Conservation (phyloP, 352 stramenopile genomes). For the Lagenidium sp. region DNA sequence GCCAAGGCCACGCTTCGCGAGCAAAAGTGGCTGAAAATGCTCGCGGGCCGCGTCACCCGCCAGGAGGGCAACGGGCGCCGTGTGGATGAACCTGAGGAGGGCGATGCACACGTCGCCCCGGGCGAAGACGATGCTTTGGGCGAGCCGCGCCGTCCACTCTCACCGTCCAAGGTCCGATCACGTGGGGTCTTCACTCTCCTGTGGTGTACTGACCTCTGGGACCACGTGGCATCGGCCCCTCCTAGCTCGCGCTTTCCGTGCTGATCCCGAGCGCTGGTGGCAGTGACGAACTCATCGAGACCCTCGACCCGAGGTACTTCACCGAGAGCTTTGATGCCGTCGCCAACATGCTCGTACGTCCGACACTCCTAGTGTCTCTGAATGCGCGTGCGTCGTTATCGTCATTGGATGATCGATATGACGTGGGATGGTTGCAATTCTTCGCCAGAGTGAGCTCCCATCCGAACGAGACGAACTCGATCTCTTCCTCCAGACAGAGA, state of each 20-base stretch:
- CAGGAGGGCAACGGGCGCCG: constrained; percentile 16
- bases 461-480: constrained; percentile 34
- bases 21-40: constrained; percentile 53
- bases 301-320: constrained; percentile 76
- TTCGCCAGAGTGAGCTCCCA: constrained; percentile 51
- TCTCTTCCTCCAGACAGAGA: constrained; percentile 70
- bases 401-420: not conserved
- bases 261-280: constrained; percentile 52
- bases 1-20: constrained; percentile 38
- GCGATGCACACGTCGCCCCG: constrained; percentile 8
- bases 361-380: not conserved
- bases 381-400: not conserved
- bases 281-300: constrained; percentile 58
- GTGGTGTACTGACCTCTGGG: no score
- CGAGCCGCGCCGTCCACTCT: no score
- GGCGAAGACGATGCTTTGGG: constrained; percentile 9
- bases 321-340: constrained; percentile 70
- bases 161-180: no score
- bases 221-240: no score
- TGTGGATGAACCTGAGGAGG: constrained; percentile 2
- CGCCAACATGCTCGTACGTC: constrained; percentile 49
- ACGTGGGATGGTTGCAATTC: not conserved
- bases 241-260: constrained; percentile 24
- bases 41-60: no score
- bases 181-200: no score